phyloP scores from a whole-genome alignment of 805 yeast genomes.

The Yamadazyma sp. region DNA sequence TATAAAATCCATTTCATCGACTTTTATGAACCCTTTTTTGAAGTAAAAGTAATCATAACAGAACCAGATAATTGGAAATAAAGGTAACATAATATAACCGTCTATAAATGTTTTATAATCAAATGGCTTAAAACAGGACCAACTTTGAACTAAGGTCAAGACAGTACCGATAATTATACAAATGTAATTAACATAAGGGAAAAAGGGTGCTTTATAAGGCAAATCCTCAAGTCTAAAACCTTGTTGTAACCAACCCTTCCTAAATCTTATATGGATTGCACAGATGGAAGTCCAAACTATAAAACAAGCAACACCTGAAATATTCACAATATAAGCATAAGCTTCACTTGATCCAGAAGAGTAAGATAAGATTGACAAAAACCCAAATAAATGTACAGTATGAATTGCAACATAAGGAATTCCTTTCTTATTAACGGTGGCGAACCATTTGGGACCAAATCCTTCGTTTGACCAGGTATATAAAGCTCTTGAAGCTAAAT shows the following conservation, averaged over 20 bases:
- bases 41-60: constrained; percentile 18
- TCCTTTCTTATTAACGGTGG: constrained; percentile 29
- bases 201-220: constrained; percentile 16
- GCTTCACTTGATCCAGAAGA: constrained; percentile 16
- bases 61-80: constrained; percentile 10
- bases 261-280: constrained; percentile 17
- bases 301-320: constrained; percentile 20
- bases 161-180: constrained; percentile 15
- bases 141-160: constrained; percentile 21
- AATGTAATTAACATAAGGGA: constrained; percentile 16
- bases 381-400: constrained; percentile 16
- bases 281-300: constrained; percentile 22
- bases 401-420: constrained; percentile 28
- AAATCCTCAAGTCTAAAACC: constrained; percentile 14
- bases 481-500: constrained; percentile 28
- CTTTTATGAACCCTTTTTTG: constrained; percentile 15
- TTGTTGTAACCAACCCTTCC: constrained; percentile 19
- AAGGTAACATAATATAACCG: constrained; percentile 18
- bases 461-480: constrained; percentile 35
- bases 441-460: constrained; percentile 36
- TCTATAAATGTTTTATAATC: constrained; percentile 19
- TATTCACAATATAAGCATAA: constrained; percentile 17
- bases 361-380: constrained; percentile 17
- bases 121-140: constrained; percentile 21
- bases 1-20: constrained; percentile 46